These are phyloP conservation scores for Moniliophthora roreri DNA, from an alignment of 1,284 basidiomycete species.

Conservation along the genomic window DNA sequence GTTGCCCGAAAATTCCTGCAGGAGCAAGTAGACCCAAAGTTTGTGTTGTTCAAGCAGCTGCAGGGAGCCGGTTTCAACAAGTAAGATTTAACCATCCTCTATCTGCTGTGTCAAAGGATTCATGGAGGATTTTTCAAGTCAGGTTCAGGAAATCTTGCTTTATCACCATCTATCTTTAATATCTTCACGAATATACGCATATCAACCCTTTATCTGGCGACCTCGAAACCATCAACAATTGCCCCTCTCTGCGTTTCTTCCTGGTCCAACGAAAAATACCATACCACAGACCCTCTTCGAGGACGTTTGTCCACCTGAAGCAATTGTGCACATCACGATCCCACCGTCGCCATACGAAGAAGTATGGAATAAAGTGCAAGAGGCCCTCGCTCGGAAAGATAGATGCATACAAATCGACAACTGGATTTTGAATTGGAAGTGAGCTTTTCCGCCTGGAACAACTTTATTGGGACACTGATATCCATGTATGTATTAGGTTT, in stretches of 20 bases:
- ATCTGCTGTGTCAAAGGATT: not conserved
- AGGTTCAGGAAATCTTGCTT: constrained; percentile 45
- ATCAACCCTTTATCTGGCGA: constrained; percentile 43
- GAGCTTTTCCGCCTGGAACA: constrained; percentile 15
- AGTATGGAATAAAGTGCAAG: constrained; percentile 35
- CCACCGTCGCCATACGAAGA: constrained; percentile 19
- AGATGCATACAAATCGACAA: constrained; percentile 42
- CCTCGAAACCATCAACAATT: constrained; percentile 35
- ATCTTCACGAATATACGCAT: constrained; percentile 38
- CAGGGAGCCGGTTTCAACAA: constrained; percentile 48
- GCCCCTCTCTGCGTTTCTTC: constrained; percentile 41
- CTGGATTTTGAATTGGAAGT: constrained; percentile 43
- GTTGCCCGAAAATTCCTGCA: constrained; percentile 6
- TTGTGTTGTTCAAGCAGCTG: constrained; percentile 41
- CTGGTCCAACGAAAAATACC: constrained; percentile 33
- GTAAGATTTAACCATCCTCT: constrained; percentile 33
- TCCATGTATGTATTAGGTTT: constrained; percentile 25
- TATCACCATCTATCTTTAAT: constrained; percentile 41
- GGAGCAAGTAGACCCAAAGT: constrained; percentile 28
- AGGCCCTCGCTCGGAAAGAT: constrained; percentile 28
- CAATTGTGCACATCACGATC: constrained; percentile 33
- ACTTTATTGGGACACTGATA: constrained; percentile 3
- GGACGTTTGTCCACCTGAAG: constrained; percentile 35
- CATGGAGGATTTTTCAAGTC: not conserved
- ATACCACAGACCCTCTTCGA: constrained; percentile 36